phyloP scores from a whole-genome alignment of 2,329 filamentous ascomycete species.

The Aspergillus neotritici region DNA sequence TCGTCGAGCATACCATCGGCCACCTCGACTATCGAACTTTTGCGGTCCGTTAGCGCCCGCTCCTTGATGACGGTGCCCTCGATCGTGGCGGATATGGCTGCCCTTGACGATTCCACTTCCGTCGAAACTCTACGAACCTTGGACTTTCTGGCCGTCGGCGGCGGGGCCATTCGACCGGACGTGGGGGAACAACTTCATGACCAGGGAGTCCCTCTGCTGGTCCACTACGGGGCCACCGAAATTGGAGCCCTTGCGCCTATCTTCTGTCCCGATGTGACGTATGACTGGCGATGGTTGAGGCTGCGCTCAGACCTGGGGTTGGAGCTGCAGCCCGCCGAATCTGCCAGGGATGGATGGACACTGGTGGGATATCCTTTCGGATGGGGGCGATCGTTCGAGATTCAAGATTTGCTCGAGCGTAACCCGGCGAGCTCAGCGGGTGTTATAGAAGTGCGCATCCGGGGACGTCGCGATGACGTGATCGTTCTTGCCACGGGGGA shows the following conservation, averaged over 20 bases:
- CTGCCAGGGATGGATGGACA: background rate
- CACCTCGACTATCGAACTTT: background rate
- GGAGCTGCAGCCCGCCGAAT: background rate
- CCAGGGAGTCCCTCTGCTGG: background rate
- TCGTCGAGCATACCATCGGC: background rate
- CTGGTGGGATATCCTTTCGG: conserved; percentile 4
- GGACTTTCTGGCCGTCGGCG: background rate
- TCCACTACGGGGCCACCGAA: conserved; percentile 6
- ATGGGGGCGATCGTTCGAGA: background rate
- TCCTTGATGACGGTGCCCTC: conserved; percentile 3
- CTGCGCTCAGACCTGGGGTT: background rate
- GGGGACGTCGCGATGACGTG: conserved; percentile 1
- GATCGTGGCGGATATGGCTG: background rate
- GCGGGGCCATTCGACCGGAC: background rate
- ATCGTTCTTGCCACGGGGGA: conserved; percentile 4
- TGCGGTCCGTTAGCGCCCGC: background rate
- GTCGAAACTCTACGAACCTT: background rate
- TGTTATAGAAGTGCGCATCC: background rate
- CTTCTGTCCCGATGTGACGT: background rate
- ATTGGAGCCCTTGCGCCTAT: conserved; percentile 2
- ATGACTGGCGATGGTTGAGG: conserved; percentile 6
- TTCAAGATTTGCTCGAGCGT: conserved; percentile 3
- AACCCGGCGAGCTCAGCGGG: background rate
- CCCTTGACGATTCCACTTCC: no score
- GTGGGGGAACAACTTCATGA: background rate